A percentile compares a stretch with the other conserved stretches of the same genome.
Conservation (phyloP, 1,284 basidiomycete species). For the Fomitiporia mediterranea region DNA sequence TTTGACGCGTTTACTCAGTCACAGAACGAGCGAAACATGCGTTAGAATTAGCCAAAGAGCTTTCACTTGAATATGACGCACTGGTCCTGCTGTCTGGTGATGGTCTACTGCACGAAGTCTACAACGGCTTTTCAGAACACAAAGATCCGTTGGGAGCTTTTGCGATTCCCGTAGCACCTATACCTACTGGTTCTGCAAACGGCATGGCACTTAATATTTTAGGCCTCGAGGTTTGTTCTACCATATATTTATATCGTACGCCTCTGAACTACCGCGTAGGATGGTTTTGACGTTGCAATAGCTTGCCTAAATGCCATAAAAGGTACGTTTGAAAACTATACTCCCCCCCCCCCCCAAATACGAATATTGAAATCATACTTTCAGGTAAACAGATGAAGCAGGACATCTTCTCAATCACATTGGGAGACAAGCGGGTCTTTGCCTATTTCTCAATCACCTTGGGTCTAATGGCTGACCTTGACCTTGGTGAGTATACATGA, state of each 20-base stretch:
- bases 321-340: too few species aligned
- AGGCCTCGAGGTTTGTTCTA: constrained; percentile 49
- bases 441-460: constrained; percentile 88
- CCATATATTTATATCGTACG: neutral
- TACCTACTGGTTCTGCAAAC: constrained; percentile 88
- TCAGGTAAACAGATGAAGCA: constrained; percentile 67
- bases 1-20: constrained; percentile 39
- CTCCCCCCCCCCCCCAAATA: too few species aligned
- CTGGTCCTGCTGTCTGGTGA: constrained; percentile 87
- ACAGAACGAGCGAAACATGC: constrained; percentile 77
- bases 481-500: constrained; percentile 49
- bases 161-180: constrained; percentile 72
- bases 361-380: too few species aligned
- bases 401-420: constrained; percentile 79
- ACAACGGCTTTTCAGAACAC: constrained; percentile 86
- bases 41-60: constrained; percentile 56
- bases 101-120: constrained; percentile 85
- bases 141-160: constrained; percentile 68
- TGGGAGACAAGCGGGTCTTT: constrained; percentile 63
- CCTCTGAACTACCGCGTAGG: constrained; percentile 32
- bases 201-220: constrained; percentile 74
- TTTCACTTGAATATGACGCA: constrained; percentile 68
- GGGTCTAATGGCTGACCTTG: constrained; percentile 90
- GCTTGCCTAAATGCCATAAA: constrained; percentile 87
- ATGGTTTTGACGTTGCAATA: constrained; percentile 69